Evolutionary conservation across 2,329 filamentous ascomycete species (phyloP), one percentile per base, ranked within the genome.

Genomic region (Ophiostoma pallidulum): DNA sequence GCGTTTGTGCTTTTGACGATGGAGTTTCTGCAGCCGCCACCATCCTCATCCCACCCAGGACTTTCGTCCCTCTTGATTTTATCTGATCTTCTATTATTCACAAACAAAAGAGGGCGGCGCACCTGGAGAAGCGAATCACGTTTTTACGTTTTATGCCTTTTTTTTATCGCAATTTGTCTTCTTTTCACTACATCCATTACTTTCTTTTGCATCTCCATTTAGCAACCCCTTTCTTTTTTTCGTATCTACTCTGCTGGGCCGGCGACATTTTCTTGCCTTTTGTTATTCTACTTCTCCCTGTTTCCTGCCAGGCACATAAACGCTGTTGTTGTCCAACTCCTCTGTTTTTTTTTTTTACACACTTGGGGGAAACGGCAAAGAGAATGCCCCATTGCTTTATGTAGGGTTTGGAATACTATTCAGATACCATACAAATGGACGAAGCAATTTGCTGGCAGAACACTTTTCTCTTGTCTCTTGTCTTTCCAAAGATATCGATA

Each of bases 141-240:
- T 22, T 13, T 40, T 50, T 50, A 14, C 20, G 48, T 52, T 51
- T 39, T 58, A 59, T 58, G 59, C 58, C 16, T 32, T 39, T 36
- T 37, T 13, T 35, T 24, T n/a, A 39, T 22, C n/a, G n/a, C n/a
- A n/a, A n/a, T n/a, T n/a, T n/a, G n/a, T n/a, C n/a, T n/a, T n/a
- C n/a, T n/a, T n/a, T n/a, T n/a, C n/a, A n/a, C n/a, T n/a, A n/a
- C n/a, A n/a, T n/a, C n/a, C n/a, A n/a, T n/a, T n/a, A n/a, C n/a
- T 16, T 33, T 13, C 36, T 16, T 18, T 16, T 10, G 16, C 13
- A 16, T 18, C 38, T 13, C 10, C 13, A 7, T 45, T 8, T 10
- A 26, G 7, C 16, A 29, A 10, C n/a, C 12, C n/a, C 13, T 13
- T 32, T 13, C 39, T 39, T 33, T 35, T 52, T 48, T 49, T 48